Evolutionary conservation across 306 rosid species (phyloP).

Genomic region (Acacia crassicarpa): DNA sequence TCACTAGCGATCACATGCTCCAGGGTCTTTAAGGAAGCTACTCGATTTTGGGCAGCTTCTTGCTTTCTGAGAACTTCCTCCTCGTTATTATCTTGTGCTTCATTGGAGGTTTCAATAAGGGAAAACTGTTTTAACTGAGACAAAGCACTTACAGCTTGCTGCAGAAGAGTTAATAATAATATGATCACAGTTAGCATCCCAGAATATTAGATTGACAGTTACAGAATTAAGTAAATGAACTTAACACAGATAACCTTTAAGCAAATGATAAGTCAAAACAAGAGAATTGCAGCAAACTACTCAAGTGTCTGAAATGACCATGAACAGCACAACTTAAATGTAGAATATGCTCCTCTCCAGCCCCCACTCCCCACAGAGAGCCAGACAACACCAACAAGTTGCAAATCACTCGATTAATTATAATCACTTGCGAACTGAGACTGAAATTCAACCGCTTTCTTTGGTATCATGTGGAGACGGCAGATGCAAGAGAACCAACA

Average conservation of each 20-base stretch:
- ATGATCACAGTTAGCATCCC: background rate
- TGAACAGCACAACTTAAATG: background rate
- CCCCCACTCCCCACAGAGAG: background rate
- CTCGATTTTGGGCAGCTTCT: slow-evolving; percentile 39
- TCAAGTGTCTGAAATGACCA: background rate
- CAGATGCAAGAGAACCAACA: background rate
- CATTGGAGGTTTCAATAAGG: slow-evolving; percentile 23
- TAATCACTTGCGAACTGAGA: background rate
- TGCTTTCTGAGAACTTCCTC: slow-evolving; percentile 34
- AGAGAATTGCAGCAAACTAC: background rate
- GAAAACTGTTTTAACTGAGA: slow-evolving; percentile 68
- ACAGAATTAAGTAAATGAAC: background rate
- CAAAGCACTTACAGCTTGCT: slow-evolving; percentile 74
- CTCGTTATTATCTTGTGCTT: slow-evolving; percentile 37
- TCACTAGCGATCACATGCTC: slow-evolving; percentile 43
- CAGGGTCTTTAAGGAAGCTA: slow-evolving; percentile 55
- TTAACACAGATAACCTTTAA: background rate
- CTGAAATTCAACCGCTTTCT: background rate
- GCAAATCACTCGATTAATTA: background rate
- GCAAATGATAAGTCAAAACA: background rate
- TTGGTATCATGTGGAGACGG: background rate
- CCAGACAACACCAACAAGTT: background rate
- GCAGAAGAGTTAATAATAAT: slow-evolving; percentile 23
- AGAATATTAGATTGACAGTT: background rate
- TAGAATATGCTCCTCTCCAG: background rate